Conservation (phyloP, 331 rosid species). For the Pyrus hybrid region DNA sequence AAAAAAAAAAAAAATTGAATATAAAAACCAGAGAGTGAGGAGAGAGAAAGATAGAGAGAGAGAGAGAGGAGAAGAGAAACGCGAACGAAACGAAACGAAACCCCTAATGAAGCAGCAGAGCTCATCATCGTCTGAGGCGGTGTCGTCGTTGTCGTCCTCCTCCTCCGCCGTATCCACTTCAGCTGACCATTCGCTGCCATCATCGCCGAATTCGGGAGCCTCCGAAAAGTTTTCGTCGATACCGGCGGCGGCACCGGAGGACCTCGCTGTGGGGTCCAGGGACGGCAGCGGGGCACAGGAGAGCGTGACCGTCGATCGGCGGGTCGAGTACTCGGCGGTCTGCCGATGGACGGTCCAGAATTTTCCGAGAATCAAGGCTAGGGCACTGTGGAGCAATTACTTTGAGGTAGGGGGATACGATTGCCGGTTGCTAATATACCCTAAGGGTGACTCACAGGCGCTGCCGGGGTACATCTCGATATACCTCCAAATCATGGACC, state of each 20-base stretch:
- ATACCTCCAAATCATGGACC: slow-evolving; percentile 99
- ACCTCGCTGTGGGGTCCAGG: slow-evolving; percentile 46
- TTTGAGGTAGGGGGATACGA: slow-evolving; percentile 99
- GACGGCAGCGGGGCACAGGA: slow-evolving; percentile 91
- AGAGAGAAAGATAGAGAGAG: background rate
- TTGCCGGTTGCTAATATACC: slow-evolving; percentile 85
- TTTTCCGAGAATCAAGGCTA: slow-evolving; percentile 83
- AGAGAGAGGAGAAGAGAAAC: background rate
- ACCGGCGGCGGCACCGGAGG: slow-evolving; percentile 71
- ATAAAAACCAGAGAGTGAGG: background rate
- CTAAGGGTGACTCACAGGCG: slow-evolving; percentile 95
- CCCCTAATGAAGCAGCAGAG: slow-evolving; percentile 50
- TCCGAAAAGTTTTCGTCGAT: slow-evolving; percentile 32
- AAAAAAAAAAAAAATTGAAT: background rate
- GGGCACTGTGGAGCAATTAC: slow-evolving; percentile 98
- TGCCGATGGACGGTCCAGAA: slow-evolving; percentile 95
- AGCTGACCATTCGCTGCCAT: slow-evolving; percentile 51
- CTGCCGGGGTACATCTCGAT: slow-evolving; percentile 87
- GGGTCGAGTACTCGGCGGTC: slow-evolving; percentile 75
- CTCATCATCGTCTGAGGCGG: slow-evolving; percentile 66
- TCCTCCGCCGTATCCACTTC: slow-evolving; percentile 37
- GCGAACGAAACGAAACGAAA: background rate
- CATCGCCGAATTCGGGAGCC: slow-evolving; percentile 29
- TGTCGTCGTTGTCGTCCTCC: slow-evolving; percentile 28
- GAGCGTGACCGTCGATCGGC: slow-evolving; percentile 68